These are phyloP conservation scores for Boletales sp. DNA, from an alignment of 768 basidiomycete species.

Conservation along the genomic window DNA sequence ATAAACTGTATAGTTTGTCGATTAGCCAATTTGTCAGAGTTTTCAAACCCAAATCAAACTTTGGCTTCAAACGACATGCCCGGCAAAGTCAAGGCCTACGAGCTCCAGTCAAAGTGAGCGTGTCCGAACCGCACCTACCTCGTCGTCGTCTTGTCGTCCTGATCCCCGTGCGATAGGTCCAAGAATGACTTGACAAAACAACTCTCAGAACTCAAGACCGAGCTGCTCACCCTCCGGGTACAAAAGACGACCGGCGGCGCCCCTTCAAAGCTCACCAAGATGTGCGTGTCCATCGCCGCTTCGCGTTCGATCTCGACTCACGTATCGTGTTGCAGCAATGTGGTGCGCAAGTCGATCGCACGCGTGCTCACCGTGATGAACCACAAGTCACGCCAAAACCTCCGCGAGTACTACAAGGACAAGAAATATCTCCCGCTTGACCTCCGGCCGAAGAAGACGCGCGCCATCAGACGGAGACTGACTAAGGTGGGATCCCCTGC, in stretches of 20 bases:
- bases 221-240: constrained; percentile 91
- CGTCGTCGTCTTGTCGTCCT: not conserved
- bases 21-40: too few relatives aligned
- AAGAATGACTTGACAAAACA: constrained; percentile 97
- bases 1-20: constrained; percentile 41
- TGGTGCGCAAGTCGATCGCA: constrained; percentile 98
- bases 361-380: constrained; percentile 98
- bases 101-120: constrained; percentile 90
- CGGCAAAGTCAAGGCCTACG: constrained; percentile 93
- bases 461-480: constrained; percentile 94
- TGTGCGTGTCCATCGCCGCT: constrained; percentile 53
- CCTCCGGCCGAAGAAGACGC: constrained; percentile 96
- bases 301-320: not conserved
- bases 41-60: too few relatives aligned
- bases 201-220: constrained; percentile 89
- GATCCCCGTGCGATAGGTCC: constrained; percentile 50
- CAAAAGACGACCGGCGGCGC: constrained; percentile 98
- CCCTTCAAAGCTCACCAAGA: constrained; percentile 94
- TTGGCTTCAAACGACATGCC: constrained; percentile 74
- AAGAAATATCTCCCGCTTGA: constrained; percentile 97
- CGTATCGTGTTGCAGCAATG: constrained; percentile 62
- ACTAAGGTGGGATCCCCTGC: constrained; percentile 62
- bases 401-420: constrained; percentile 96
- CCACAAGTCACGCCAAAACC: constrained; percentile 95
- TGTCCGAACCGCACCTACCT: not conserved